These are phyloP conservation scores for Fusarium buxicola DNA, from an alignment of 2,329 filamentous ascomycete species.

Conservation along the genomic window DNA sequence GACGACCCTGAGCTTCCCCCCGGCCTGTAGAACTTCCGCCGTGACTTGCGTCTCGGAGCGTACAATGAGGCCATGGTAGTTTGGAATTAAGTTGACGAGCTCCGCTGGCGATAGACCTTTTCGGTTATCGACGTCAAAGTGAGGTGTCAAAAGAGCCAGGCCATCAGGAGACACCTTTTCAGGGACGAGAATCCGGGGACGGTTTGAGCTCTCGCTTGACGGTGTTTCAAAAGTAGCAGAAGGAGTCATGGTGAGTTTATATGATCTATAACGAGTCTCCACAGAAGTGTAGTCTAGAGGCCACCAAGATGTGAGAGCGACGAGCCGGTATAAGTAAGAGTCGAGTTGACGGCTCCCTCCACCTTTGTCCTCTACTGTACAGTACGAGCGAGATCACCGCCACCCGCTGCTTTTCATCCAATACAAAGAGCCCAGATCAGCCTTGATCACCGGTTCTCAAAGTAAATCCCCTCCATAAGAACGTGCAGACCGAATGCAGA, in stretches of 20 bases:
- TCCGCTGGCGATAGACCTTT: constrained; percentile 71
- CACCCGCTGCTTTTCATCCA: constrained; percentile 28
- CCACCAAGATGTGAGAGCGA: constrained; percentile 20
- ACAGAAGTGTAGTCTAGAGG: constrained; percentile 19
- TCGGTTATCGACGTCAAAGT: constrained; percentile 77
- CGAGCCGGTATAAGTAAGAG: constrained; percentile 32
- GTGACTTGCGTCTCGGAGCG: constrained; percentile 87
- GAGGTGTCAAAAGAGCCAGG: constrained; percentile 72
- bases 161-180: constrained; percentile 87
- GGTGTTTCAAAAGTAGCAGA: constrained; percentile 43
- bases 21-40: constrained; percentile 72
- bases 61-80: constrained; percentile 82
- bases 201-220: constrained; percentile 22
- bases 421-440: constrained; percentile 27
- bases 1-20: constrained; percentile 78
- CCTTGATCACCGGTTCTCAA: constrained; percentile 31
- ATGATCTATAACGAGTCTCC: constrained; percentile 16
- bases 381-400: constrained; percentile 32
- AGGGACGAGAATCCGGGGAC: constrained; percentile 73
- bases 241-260: constrained; percentile 44
- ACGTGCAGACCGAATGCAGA: constrained; percentile 24
- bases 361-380: constrained; percentile 29
- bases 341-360: constrained; percentile 34
- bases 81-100: constrained; percentile 73
- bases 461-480: constrained; percentile 34